Conservation (phyloP, 1,139 yeast genomes). For the Taphrina populina region DNA sequence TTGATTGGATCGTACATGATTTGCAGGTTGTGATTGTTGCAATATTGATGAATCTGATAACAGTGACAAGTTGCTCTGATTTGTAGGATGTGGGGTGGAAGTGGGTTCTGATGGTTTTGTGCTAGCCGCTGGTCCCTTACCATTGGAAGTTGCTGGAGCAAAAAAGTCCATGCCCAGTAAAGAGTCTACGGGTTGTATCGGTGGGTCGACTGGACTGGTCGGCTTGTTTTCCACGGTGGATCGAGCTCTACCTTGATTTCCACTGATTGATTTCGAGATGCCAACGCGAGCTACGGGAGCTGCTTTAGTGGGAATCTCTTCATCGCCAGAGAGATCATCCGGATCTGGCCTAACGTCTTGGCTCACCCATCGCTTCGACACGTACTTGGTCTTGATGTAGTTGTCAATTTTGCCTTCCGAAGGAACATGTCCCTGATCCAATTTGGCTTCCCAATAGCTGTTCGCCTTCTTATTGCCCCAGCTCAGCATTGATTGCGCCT, state of each 20-base stretch:
- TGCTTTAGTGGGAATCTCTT: slow-evolving; percentile 4
- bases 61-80: slow-evolving; percentile 17
- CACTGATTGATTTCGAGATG: slow-evolving; percentile 35
- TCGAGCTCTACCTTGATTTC: slow-evolving; percentile 36
- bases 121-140: slow-evolving; percentile 39
- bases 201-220: slow-evolving; percentile 6
- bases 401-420: slow-evolving; percentile 81
- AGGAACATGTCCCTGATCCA: slow-evolving; percentile 71
- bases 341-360: slow-evolving; percentile 61
- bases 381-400: slow-evolving; percentile 88
- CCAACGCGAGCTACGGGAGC: neutral
- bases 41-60: slow-evolving; percentile 2
- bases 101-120: slow-evolving; percentile 33
- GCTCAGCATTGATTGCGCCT: slow-evolving; percentile 72
- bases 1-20: slow-evolving; percentile 36
- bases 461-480: slow-evolving; percentile 88
- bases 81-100: slow-evolving; percentile 21
- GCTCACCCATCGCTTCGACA: slow-evolving; percentile 77
- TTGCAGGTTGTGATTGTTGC: slow-evolving; percentile 38
- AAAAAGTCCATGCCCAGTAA: slow-evolving; percentile 46
- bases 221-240: slow-evolving; percentile 9
- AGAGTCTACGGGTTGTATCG: slow-evolving; percentile 39
- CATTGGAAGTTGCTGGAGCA: slow-evolving; percentile 39
- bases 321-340: slow-evolving; percentile 42
- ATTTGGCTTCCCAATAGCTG: slow-evolving; percentile 71